Base-by-base conservation (phyloP, 2,329 filamentous ascomycete genomes). In the Tympanopsis confertula region DNA sequence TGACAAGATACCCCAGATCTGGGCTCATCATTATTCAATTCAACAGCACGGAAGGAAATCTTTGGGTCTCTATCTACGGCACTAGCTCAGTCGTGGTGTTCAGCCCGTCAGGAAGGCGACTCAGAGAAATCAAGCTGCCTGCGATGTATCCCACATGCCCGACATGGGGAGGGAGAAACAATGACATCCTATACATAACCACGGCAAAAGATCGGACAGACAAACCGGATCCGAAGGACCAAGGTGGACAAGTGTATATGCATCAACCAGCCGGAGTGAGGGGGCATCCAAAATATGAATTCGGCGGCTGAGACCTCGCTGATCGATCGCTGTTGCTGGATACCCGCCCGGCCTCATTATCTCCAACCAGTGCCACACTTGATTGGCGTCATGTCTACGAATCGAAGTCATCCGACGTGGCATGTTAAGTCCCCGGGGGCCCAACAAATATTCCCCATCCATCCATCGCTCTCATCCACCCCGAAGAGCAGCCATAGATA, bases 21-120 rank as follows among this genome's bases (percentile, higher is more conserved):
- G 4, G 20, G 14, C 13, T 35, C 3, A 24, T 13, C n/a, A 18
- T 19, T 5, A 32, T 22, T 17, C 36, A 39, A 28, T 13, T 37
- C 14, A 2, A 38, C 17, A 58, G 53, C 29, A 51, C 51, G 1
- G 45, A 55, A 13, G 55, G 55, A 3, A 59, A 58, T 37, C 48
- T 60, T 5, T 59, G 55, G 55, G 56, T 58, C 29, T 52, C 53
- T 4, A 50, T 59, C 39, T 60, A 49, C 38, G 52, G 48, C 12
- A 53, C 51, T 2, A 48, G 52, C 38, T 44, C 48, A 10, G 46
- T 60, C 17, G 57, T 55, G 53, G 52, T 58, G 5, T 59, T 55
- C 40, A 47, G 44, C 18, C 51, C 56, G 0, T 38, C 44, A 15
- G 57, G 54, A 15, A 44, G 45, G 26, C 53, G 55, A 33, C 37